Evolutionary conservation across 73 alveolate species (phyloP).

Genomic region (Blepharisma japonicum): DNA sequence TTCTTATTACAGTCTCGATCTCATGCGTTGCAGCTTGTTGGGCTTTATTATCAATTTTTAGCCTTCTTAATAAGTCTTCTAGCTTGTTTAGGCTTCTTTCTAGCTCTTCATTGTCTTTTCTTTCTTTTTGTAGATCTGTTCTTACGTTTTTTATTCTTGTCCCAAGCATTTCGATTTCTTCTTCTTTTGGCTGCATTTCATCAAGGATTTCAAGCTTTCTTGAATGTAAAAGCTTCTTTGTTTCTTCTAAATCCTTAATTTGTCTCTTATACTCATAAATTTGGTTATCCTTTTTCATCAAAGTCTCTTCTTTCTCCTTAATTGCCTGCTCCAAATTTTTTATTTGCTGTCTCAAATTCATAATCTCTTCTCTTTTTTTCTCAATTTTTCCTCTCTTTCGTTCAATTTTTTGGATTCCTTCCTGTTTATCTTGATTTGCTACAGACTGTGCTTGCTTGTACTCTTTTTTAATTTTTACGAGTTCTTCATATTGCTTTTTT

Average conservation of each 20-base stretch:
- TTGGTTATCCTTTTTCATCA: constrained; percentile 76
- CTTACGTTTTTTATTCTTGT: constrained; percentile 58
- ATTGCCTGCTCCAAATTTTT: constrained; percentile 62
- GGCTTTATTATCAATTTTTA: constrained; percentile 55
- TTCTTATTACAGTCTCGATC: constrained; percentile 65
- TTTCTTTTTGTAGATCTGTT: constrained; percentile 6
- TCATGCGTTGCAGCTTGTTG: constrained; percentile 62
- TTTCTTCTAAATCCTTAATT: constrained; percentile 77
- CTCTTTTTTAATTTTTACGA: constrained; percentile 36
- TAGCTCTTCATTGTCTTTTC: constrained; percentile 45
- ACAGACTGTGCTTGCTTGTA: constrained; percentile 37
- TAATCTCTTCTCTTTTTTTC: constrained; percentile 44
- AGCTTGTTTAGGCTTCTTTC: constrained; percentile 67
- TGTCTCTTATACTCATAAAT: constrained; percentile 75
- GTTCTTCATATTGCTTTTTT: constrained; percentile 35
- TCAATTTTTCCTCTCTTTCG: constrained; percentile 40
- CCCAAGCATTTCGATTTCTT: constrained; percentile 65
- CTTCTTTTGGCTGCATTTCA: constrained; percentile 81
- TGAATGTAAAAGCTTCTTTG: constrained; percentile 73
- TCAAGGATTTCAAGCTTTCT: constrained; percentile 84
- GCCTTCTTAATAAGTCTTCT: constrained; percentile 57
- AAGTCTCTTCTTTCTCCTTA: constrained; percentile 59
- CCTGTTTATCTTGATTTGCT: constrained; percentile 42
- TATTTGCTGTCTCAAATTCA: constrained; percentile 65
- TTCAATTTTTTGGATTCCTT: constrained; percentile 38